Evolutionary conservation across 768 basidiomycete species (phyloP), one percentile per base, ranked within the genome.

Genomic region (Lactarius evosmus): DNA sequence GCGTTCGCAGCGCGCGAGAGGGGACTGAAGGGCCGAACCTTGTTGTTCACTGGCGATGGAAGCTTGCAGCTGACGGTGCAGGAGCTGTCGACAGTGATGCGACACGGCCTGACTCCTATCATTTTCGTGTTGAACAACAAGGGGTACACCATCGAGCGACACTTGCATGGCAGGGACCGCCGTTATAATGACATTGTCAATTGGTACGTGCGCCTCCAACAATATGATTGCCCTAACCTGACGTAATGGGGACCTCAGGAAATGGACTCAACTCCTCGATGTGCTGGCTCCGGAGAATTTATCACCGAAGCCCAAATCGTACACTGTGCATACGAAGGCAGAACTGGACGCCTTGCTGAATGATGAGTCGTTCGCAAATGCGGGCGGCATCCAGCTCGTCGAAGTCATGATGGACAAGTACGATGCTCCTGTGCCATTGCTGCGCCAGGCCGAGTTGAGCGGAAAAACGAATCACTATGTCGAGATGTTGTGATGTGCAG

Each of bases 91-190:
- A 87, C 89, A 0, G 95, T 96, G 89, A 82, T 95, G 52, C 82
- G 81, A 46, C 74, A 82, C 60, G 83, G 81, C 8, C 73, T 95
- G 36, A 87, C 81, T 67, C 95, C 96, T 5, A 91, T 94, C 74
- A 80, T 95, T 34, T 95, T 95, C 74, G 78, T 93, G 22, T 74
- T 93, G 55, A 92, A 92, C 74, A 93, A 92, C 72, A 79, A 77
- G 19, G 89, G 91, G 0, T 96, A 96, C 75, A 90, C 90, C 22
- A 93, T 98, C 58, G 95, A 98, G 77, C 83, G 89, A 19, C 82
- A 79, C 67, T 78, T 90, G 50, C 89, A 93, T 65, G 88, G 88
- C 22, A 80, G 78, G 74, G 70, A 80, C 27, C 77, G 89, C 61
- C 83, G 86, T 72, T 95, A 97, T 75, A 96, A 96, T 73, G 87